Base-by-base conservation (phyloP, 371 early-diverging fungal species). In the Actinomucor elegans region DNA sequence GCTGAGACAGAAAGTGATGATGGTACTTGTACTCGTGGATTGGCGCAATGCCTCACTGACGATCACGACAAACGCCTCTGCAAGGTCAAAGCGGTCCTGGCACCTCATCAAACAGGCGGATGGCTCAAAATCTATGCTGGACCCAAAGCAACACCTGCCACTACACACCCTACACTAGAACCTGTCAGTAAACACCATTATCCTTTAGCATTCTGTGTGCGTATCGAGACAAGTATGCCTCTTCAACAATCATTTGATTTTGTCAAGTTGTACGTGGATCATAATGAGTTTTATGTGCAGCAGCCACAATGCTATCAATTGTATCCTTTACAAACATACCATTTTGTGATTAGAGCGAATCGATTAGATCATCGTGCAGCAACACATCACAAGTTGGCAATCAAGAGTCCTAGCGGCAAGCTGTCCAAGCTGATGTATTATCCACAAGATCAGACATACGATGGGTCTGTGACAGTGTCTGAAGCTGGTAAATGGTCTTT, bases 101-200 rank as follows among this genome's bases (percentile, higher is more conserved):
- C 78, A 7, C 55, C 64, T 1, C 54, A 61, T 28, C 61, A 66
- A 36, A 34, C 23, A 7, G 23, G 44, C 17, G 78, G 78, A 2
- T 74, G 75, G 75, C 66, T 77, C 15, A 71, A 77, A 44, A 54
- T 77, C 3, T 77, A 72, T 47, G 61, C 66, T 9, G 77, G 73
- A 2, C 67, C 57, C 2, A 64, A 63, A 11, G 18, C 44, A 21
- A 33, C 24, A 31, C 18, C 44, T n/a, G n/a, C 44, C 28, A 21
- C 57, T 26, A 20, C 48, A 31, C 31, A 26, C 12, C 23, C 31
- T 7, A 57, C 46, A 2, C 64, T 57, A 42, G 55, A 62, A 17
- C 47, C 46, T 11, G 23, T 68, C 5, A 35, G 49, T 17, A 52
- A 55, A 28, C 29, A 52, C 1, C 52, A 55, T 28, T 77, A 66